Conservation (phyloP, 768 basidiomycete species). For the Boletus subcaerulescens region DNA sequence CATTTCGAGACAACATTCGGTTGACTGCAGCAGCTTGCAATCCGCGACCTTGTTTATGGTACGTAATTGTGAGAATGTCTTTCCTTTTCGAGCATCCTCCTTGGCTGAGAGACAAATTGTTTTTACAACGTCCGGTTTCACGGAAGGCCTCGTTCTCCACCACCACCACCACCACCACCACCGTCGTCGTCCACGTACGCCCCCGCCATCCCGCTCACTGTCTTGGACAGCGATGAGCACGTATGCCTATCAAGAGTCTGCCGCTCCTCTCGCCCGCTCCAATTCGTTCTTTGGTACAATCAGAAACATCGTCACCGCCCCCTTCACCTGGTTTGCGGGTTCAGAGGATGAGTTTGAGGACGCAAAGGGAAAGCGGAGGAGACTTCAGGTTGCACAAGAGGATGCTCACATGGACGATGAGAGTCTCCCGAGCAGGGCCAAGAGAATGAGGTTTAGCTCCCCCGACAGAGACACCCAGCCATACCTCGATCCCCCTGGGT, state of each 20-base stretch:
- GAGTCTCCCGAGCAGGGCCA: constrained; percentile 35
- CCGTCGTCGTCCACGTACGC: constrained; percentile 17
- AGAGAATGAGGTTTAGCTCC: constrained; percentile 54
- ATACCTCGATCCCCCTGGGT: constrained; percentile 56
- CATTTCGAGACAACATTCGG: constrained; percentile 19
- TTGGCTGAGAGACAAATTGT: constrained; percentile 10
- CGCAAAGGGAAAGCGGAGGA: constrained; percentile 54
- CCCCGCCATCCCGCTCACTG: constrained; percentile 17
- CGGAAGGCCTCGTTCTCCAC: constrained; percentile 21
- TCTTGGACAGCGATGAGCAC: constrained; percentile 26
- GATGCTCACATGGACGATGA: constrained; percentile 31
- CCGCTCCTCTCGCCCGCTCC: constrained; percentile 45
- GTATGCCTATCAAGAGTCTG: constrained; percentile 26
- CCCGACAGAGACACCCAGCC: constrained; percentile 40
- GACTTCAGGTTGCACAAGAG: constrained; percentile 32
- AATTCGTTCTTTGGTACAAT: constrained; percentile 60
- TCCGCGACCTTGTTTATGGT: not conserved
- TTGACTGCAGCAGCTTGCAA: too few species aligned
- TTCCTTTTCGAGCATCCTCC: constrained; percentile 11
- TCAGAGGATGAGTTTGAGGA: constrained; percentile 49
- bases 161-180: constrained; percentile 14
- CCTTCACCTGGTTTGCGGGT: constrained; percentile 53
- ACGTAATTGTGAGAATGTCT: constrained; percentile 4
- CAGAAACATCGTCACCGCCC: constrained; percentile 64
- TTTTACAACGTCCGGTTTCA: constrained; percentile 15